Conservation (phyloP, 192 early-diverging fungal species). For the Backusella circina region DNA sequence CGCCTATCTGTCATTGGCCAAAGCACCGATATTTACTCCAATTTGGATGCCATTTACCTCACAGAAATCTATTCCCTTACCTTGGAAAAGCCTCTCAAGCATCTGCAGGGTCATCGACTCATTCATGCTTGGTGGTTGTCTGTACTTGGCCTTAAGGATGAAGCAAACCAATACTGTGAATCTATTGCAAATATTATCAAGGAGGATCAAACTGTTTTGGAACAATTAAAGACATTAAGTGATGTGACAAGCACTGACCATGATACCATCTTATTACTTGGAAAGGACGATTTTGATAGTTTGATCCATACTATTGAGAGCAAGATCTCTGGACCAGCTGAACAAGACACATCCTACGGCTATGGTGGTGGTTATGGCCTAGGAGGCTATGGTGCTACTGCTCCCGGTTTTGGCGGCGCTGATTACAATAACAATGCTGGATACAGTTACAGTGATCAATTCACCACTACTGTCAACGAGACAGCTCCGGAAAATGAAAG, state of each 20-base stretch:
- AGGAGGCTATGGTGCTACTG: background rate
- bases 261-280: conserved; percentile 12
- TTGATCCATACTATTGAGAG: background rate
- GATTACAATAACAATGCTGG: background rate
- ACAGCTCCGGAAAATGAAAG: background rate
- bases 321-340: background rate
- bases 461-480: background rate
- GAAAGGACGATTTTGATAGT: background rate
- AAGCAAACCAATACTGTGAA: conserved; percentile 77
- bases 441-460: background rate
- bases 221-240: conserved; percentile 75
- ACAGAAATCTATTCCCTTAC: conserved; percentile 87
- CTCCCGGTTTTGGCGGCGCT: background rate
- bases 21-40: conserved; percentile 32
- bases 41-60: conserved; percentile 58
- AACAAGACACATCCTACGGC: background rate
- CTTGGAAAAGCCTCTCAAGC: conserved; percentile 57
- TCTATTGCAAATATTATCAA: conserved; percentile 70
- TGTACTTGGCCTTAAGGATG: conserved; percentile 71
- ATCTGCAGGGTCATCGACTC: conserved; percentile 89
- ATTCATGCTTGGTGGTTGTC: conserved; percentile 75
- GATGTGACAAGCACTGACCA: conserved; percentile 50
- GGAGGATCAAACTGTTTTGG: conserved; percentile 45
- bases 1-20: background rate
- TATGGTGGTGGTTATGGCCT: background rate